Conservation (phyloP, 768 basidiomycete genomes). For the Termitomyces bulborhizus region DNA sequence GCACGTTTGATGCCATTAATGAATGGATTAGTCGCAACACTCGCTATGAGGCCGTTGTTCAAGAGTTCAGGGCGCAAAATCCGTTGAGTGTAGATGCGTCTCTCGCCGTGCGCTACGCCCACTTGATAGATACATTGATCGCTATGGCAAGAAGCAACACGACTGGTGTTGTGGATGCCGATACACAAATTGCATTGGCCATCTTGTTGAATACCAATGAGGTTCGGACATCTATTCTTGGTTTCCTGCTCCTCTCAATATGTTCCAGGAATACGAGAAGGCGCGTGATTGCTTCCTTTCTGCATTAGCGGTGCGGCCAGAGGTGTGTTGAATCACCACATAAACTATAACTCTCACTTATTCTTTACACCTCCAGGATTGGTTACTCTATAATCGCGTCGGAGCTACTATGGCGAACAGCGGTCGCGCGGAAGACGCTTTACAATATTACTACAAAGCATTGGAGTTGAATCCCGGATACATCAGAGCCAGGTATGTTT, state of each 20-base stretch:
- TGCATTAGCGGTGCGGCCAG: slow-evolving; percentile 81
- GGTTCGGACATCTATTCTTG: slow-evolving; percentile 31
- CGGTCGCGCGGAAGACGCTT: slow-evolving; percentile 71
- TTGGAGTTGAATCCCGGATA: slow-evolving; percentile 85
- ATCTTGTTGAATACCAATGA: slow-evolving; percentile 90
- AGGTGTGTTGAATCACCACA: slow-evolving; percentile 41
- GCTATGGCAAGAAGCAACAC: slow-evolving; percentile 63
- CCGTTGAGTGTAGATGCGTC: slow-evolving; percentile 22
- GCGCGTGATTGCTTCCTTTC: slow-evolving; percentile 92
- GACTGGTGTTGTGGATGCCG: slow-evolving; percentile 72
- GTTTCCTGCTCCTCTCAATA: slow-evolving; percentile 1
- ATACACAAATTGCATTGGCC: slow-evolving; percentile 92
- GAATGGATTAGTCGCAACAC: slow-evolving; percentile 73
- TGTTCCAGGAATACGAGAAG: slow-evolving; percentile 73
- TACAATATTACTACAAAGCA: slow-evolving; percentile 81
- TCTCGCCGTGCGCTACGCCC: slow-evolving; percentile 35
- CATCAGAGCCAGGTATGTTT: slow-evolving; percentile 72
- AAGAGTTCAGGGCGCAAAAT: slow-evolving; percentile 28
- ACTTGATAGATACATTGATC: slow-evolving; percentile 74
- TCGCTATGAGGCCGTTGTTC: slow-evolving; percentile 43
- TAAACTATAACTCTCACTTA: neutral
- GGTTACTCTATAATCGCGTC: slow-evolving; percentile 87
- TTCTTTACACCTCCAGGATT: slow-evolving; percentile 51
- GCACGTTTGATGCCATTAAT: slow-evolving; percentile 76
- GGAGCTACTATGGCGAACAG: slow-evolving; percentile 94